Evolutionary conservation across 768 basidiomycete genomes (phyloP), one percentile per base, ranked within the genome.

Genomic region (Xerocomus brunneocitrinus): DNA sequence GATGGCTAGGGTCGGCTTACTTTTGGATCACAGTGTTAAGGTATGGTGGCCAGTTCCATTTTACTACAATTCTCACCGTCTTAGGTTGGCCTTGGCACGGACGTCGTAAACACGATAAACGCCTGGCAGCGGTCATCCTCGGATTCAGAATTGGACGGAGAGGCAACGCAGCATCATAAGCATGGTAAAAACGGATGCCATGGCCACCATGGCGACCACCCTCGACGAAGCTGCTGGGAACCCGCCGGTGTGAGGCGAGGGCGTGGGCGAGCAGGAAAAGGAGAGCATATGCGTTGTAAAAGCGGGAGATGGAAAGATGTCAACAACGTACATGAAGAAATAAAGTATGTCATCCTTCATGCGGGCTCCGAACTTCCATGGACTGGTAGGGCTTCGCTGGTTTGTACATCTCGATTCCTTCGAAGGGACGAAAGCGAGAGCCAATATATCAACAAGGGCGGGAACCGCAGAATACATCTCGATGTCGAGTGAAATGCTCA

Each of bases 41-140:
- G 93, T 87, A 35, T 10, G 22, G 32, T 13, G 19, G 3, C 6
- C 22, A 2, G 12, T 19, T 6, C 30, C 24, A 3, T 47, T 8
- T 25, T 19, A 7, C 34, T 3, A 0, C 5, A 10, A 5, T 24
- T 22, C 34, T 16, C 46, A 47, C 24, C 6, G 25, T 24, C 8
- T 12, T 47, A 93, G 91, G 89, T 97, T 56, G 91, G 91, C 16
- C 73, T 98, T 12, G 95, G 95, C 3, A 95, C 94, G 48, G 91
- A 95, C 62, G 84, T 89, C 50, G 50, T 24, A 28, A 5, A 13
- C 35, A 14, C 7, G 9, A 4, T 27, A 27, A 27, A 27, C 2
- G 19, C 19, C 19, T 19, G 19, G 19, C 7, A 8, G 13, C 13
- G 14, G 10, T 25, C 24, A 24, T 24, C 40, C 4, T 32, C 32